Evolutionary conservation across 2,329 filamentous ascomycete genomes (phyloP).

Genomic region (Pezicula carpinea): DNA sequence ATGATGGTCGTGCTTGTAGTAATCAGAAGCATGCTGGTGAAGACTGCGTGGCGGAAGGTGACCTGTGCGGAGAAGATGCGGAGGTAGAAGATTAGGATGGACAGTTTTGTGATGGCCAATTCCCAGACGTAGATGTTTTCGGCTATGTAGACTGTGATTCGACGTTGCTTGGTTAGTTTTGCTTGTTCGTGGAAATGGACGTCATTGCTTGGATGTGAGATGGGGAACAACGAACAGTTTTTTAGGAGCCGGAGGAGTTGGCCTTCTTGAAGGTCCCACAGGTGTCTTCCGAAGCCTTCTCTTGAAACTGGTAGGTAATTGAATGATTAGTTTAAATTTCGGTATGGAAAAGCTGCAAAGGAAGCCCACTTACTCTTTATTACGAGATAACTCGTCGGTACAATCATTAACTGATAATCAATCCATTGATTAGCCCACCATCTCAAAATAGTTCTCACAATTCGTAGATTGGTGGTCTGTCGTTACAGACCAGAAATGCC

Average conservation of each 20-base stretch:
- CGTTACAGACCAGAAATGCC: too few relatives aligned
- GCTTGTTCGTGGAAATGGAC: too few relatives aligned
- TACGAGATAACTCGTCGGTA: background rate
- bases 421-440: too few relatives aligned
- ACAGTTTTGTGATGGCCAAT: conserved; percentile 10
- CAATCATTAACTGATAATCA: background rate
- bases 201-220: background rate
- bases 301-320: conserved; percentile 3
- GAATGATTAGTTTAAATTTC: background rate
- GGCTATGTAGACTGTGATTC: conserved; percentile 8
- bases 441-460: too few relatives aligned
- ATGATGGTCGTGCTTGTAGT: conserved; percentile 5
- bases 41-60: conserved; percentile 2
- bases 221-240: conserved; percentile 1
- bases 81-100: conserved; percentile 10
- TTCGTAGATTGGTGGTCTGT: too few relatives aligned
- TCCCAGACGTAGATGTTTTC: conserved; percentile 11
- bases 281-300: conserved; percentile 7
- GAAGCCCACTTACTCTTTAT: conserved; percentile 5
- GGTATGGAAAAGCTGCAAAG: background rate
- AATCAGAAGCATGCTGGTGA: conserved; percentile 2
- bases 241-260: conserved; percentile 4
- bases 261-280: conserved; percentile 5
- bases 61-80: conserved; percentile 4
- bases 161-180: background rate